Conservation (phyloP, 2,329 filamentous ascomycete genomes). For the Ophiosphaerella korrae region DNA sequence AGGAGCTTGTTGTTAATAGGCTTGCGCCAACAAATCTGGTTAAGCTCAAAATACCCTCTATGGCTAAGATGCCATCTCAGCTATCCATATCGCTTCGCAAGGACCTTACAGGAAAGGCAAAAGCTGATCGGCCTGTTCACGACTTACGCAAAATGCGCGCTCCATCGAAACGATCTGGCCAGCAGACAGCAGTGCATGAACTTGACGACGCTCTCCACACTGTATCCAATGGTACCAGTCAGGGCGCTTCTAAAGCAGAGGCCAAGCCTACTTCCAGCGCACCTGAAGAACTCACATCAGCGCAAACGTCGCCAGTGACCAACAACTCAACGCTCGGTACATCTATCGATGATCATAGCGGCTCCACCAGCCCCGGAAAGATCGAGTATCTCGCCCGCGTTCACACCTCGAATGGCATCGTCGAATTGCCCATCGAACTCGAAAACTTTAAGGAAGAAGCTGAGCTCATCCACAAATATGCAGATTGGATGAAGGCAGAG, state of each 20-base stretch:
- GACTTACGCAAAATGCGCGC: constrained; percentile 1
- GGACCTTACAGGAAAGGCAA: not conserved
- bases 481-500: not conserved
- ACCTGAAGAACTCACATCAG: too few relatives aligned
- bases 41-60: too few relatives aligned
- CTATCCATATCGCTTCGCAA: not conserved
- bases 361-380: not conserved
- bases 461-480: not conserved
- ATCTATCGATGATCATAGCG: too few relatives aligned
- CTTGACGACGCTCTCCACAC: not conserved
- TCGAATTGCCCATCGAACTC: not conserved
- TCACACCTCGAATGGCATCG: not conserved
- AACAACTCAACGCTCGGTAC: too few relatives aligned
- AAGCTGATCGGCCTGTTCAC: not conserved
- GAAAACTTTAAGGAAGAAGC: not conserved
- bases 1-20: too few relatives aligned
- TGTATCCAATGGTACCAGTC: not conserved
- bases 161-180: not conserved
- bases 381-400: not conserved
- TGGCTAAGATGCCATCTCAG: not conserved
- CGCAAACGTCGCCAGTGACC: too few relatives aligned
- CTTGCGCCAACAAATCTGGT: too few relatives aligned
- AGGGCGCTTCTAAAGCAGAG: not conserved
- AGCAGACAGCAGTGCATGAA: not conserved
- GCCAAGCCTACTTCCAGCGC: not conserved